Base-by-base conservation (phyloP, 164 flowering plant genomes). In the Dillenia suffruticosa region DNA sequence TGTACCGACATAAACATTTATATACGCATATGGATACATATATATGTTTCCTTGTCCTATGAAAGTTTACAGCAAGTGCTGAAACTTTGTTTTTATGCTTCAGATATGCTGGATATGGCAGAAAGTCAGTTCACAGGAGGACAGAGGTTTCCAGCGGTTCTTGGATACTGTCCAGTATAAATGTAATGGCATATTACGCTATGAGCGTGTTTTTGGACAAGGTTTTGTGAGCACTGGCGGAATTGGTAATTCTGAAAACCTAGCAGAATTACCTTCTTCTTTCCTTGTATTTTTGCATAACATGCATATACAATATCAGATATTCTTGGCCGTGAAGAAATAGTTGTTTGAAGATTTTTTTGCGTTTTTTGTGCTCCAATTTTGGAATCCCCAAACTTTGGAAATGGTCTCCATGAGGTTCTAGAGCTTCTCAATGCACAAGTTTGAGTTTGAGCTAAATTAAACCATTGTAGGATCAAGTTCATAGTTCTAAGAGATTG, bases 151-250 rank as follows among this genome's bases (percentile, higher is more conserved):
- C 75, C 99, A 95, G 70, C 82, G 72, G 15, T 95, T 95, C 82
- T 78, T 95, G 76, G 97, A 92, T 62, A 86, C 67, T 68, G 96
- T 90, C 24, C 97, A 92, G 76, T 95, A 95, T 40, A 88, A 85
- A 55, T 65, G 72, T 48, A 83, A 57, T 76, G 92, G 97, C 62
- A 95, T 95, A 67, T 70, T 92, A 54, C 92, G 97, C 22, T 95
- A 92, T 76, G 99, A 95, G 68, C 94, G 91, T 16, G 93, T 89
- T 48, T 95, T 91, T 78, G 99, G 99, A 61, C 65, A 76, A 58
- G 99, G 97, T 15, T 95, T 60, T 77, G 97, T 95, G 54, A 92
- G 99, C 87, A 88, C 99, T 6, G 97, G 99, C 67, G 99, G 99
- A 49, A 56, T 88, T 47, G 97, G 89, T 87, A 81, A 51, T 72